Percentiles rank a stretch among this genome's conserved stretches.
Conservation (phyloP, 1,139 yeast genomes). For the Nakaseomyces sp. region DNA sequence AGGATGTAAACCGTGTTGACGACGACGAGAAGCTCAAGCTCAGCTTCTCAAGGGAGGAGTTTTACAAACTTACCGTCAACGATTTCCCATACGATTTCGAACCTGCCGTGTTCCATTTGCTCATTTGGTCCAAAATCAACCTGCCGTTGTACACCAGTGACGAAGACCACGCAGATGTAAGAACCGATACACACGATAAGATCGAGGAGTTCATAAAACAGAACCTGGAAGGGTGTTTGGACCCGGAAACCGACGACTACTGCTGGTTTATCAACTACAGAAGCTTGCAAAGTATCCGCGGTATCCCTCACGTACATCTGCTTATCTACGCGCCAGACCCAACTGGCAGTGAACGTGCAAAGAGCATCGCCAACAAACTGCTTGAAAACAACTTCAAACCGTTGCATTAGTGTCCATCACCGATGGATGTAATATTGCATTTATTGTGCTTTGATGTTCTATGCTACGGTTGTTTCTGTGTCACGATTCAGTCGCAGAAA, state of each 20-base stretch:
- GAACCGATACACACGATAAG: conserved; percentile 10
- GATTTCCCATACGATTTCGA: conserved; percentile 37
- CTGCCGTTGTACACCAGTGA: conserved; percentile 32
- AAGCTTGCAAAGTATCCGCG: conserved; percentile 49
- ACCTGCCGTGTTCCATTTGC: conserved; percentile 32
- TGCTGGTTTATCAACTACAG: conserved; percentile 59
- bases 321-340: conserved; percentile 17
- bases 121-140: conserved; percentile 37
- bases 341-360: neutral
- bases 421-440: too few relatives aligned
- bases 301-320: conserved; percentile 55
- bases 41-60: conserved; percentile 12
- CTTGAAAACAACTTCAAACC: neutral
- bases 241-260: conserved; percentile 12
- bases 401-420: too few relatives aligned
- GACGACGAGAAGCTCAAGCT: conserved; percentile 14
- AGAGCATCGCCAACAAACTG: neutral
- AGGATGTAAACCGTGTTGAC: conserved; percentile 13
- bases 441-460: too few relatives aligned
- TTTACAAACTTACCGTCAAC: conserved; percentile 29
- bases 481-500: too few relatives aligned
- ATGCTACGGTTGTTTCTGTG: neutral
- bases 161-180: conserved; percentile 13
- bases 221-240: conserved; percentile 13
- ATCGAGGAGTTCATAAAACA: conserved; percentile 18